These are phyloP conservation scores for Stemphylium vesicarium DNA, from an alignment of 2,329 filamentous ascomycete species.

Conservation along the genomic window DNA sequence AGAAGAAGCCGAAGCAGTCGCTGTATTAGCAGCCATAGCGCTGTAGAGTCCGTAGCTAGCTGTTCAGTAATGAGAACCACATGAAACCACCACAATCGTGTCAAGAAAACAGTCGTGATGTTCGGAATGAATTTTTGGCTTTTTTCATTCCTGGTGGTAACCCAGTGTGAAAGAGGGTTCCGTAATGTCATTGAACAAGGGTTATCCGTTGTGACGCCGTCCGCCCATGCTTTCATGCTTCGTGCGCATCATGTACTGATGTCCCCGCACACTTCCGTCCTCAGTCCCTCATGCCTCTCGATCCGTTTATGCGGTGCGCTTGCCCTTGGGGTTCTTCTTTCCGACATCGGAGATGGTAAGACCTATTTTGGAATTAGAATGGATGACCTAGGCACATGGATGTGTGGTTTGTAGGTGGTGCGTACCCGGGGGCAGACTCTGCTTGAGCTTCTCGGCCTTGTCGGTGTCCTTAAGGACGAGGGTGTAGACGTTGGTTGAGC, in stretches of 20 bases:
- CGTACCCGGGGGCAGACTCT: constrained; percentile 96
- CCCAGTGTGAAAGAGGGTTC: constrained; percentile 29
- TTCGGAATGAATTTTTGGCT: constrained; percentile 35
- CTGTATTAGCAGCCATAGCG: constrained; percentile 10
- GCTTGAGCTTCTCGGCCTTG: constrained; percentile 99
- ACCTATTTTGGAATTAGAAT: constrained; percentile 47
- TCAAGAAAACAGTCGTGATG: constrained; percentile 4
- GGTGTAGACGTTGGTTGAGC: constrained; percentile 95
- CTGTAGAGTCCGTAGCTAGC: background rate
- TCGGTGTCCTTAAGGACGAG: constrained; percentile 97
- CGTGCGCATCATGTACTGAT: constrained; percentile 18
- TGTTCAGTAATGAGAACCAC: constrained; percentile 4
- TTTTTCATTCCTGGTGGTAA: constrained; percentile 39
- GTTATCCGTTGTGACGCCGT: constrained; percentile 42
- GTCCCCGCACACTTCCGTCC: constrained; percentile 14
- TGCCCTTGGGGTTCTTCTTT: constrained; percentile 68
- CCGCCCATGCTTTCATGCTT: constrained; percentile 35
- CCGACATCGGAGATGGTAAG: constrained; percentile 66
- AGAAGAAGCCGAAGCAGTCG: constrained; percentile 14
- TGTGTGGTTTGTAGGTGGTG: background rate
- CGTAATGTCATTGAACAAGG: constrained; percentile 43
- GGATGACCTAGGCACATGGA: background rate
- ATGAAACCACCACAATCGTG: background rate
- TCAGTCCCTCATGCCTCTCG: constrained; percentile 9
- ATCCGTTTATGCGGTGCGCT: constrained; percentile 48